A percentile compares a stretch with the other conserved stretches of the same genome.
Conservation (phyloP, 495 filamentous ascomycete genomes). For the Astrocystis sublimbata region DNA sequence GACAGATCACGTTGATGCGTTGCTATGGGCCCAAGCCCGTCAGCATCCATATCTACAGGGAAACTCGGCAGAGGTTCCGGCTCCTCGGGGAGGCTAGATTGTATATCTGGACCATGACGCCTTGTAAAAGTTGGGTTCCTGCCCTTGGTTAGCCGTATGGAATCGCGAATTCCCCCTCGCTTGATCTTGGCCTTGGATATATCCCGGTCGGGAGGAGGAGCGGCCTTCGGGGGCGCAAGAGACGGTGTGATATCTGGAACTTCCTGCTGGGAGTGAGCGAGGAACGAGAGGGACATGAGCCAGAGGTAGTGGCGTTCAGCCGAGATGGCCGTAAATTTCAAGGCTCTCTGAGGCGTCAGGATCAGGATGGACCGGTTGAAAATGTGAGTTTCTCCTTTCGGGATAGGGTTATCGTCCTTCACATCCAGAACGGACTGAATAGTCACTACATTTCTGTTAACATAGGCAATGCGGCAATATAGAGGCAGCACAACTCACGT, state of each 20-base stretch:
- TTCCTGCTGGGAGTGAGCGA: slow-evolving; percentile 79
- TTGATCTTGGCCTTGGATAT: slow-evolving; percentile 44
- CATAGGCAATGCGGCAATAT: background rate
- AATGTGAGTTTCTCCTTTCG: slow-evolving; percentile 64
- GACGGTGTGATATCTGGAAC: slow-evolving; percentile 66
- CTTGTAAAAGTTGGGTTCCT: slow-evolving; percentile 55
- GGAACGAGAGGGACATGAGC: slow-evolving; percentile 90
- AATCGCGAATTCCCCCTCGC: slow-evolving; percentile 77
- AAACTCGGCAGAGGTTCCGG: slow-evolving; percentile 20
- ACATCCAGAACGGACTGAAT: slow-evolving; percentile 98
- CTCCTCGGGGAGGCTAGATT: slow-evolving; percentile 24
- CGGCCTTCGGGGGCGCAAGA: slow-evolving; percentile 52
- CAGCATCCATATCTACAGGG: slow-evolving; percentile 9
- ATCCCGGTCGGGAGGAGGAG: slow-evolving; percentile 50
- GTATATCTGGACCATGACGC: slow-evolving; percentile 20
- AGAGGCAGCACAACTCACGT: slow-evolving; percentile 59
- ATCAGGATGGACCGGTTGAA: slow-evolving; percentile 97
- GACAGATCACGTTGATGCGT: slow-evolving; percentile 44
- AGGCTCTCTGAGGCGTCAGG: slow-evolving; percentile 85
- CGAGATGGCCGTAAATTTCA: slow-evolving; percentile 89
- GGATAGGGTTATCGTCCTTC: slow-evolving; percentile 87
- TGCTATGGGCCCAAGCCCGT: slow-evolving; percentile 26
- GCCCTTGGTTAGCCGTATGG: slow-evolving; percentile 84
- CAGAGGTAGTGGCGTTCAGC: slow-evolving; percentile 91
- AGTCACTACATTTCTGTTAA: slow-evolving; percentile 59